Evolutionary conservation across 2,329 filamentous ascomycete species (phyloP).

Genomic region (Plectosphaerella plurivora): DNA sequence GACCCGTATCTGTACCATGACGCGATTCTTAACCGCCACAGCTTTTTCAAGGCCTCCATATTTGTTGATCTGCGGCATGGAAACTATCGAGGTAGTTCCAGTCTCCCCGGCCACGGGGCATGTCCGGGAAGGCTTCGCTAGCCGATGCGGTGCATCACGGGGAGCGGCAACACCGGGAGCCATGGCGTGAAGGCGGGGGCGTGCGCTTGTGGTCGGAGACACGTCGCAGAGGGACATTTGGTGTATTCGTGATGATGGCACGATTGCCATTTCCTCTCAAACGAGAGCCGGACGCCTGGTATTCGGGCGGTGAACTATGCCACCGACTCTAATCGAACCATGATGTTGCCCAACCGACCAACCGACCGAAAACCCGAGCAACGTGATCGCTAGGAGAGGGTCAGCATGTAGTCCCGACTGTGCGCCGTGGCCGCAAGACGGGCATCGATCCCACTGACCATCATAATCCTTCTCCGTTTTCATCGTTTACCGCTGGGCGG

Average conservation of each 20-base stretch:
- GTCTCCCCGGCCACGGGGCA: constrained; percentile 46
- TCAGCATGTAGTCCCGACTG: background rate
- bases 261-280: constrained; percentile 12
- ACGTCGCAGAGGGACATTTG: constrained; percentile 9
- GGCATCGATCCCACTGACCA: background rate
- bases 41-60: constrained; percentile 55
- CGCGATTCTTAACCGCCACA: constrained; percentile 48
- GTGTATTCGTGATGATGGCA: constrained; percentile 15
- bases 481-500: constrained; percentile 57
- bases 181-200: background rate
- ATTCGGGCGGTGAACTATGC: constrained; percentile 22
- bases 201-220: background rate
- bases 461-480: constrained; percentile 1
- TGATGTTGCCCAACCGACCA: constrained; percentile 13
- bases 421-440: background rate
- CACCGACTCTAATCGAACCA: constrained; percentile 14
- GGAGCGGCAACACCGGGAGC: background rate
- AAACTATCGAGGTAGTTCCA: constrained; percentile 53
- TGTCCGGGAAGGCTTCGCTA: constrained; percentile 51
- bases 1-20: constrained; percentile 65
- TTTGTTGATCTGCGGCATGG: constrained; percentile 52
- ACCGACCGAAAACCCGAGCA: constrained; percentile 10
- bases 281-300: constrained; percentile 39
- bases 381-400: constrained; percentile 7
- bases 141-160: constrained; percentile 31